These are phyloP conservation scores for Fusarium sp. DNA, from an alignment of 2,329 filamentous ascomycete species.

Conservation along the genomic window DNA sequence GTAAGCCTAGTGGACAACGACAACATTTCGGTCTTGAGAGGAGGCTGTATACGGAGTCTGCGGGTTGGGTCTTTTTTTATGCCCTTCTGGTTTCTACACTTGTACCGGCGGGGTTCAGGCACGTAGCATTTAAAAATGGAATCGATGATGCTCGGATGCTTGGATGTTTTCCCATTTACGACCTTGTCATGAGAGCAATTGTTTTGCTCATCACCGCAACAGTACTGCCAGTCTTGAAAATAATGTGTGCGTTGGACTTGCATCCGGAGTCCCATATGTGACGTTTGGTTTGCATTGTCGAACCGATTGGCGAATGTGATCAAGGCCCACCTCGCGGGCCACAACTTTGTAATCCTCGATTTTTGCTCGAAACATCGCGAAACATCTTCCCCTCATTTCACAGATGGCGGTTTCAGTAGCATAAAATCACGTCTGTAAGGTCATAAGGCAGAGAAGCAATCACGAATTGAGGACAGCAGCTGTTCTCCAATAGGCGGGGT, in stretches of 20 bases:
- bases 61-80: constrained; percentile 65
- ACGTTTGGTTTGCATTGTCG: not conserved
- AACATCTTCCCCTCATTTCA: not conserved
- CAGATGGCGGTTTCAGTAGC: not conserved
- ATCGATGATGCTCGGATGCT: constrained; percentile 60
- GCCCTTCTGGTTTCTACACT: constrained; percentile 61
- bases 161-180: constrained; percentile 42
- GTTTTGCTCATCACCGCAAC: constrained; percentile 22
- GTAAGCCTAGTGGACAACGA: constrained; percentile 60
- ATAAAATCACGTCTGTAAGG: not conserved
- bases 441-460: not conserved
- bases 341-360: not conserved
- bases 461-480: not conserved
- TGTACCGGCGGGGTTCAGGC: constrained; percentile 63
- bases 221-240: constrained; percentile 33
- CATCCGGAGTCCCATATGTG: constrained; percentile 3
- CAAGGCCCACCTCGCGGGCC: not conserved
- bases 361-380: not conserved
- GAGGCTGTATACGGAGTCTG: constrained; percentile 71
- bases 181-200: constrained; percentile 33
- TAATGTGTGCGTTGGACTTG: constrained; percentile 34
- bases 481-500: not conserved
- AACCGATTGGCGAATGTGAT: not conserved
- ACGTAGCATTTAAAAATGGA: constrained; percentile 69
- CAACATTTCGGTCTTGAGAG: constrained; percentile 62